Base-by-base conservation (phyloP, 805 yeast species). In the Wickerhamomyces xylosicus region DNA sequence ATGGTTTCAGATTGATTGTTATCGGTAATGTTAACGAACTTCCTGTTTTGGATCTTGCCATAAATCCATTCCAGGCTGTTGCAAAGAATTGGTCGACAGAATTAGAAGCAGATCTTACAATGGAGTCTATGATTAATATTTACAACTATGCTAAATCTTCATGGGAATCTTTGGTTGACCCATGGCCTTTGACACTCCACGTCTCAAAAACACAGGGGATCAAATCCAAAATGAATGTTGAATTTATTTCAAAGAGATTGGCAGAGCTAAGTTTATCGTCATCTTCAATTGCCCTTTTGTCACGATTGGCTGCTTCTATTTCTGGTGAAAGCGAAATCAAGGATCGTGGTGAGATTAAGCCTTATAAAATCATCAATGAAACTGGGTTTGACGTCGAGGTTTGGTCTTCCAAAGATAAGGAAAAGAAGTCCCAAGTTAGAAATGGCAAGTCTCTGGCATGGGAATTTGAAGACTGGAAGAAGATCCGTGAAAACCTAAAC, bases 401-500 rank as follows among this genome's bases (percentile, higher is more conserved):
- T 0, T 89, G 96, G 96, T 47, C 60, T 36, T 50, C 52, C 3
- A 55, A 58, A 2, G 37, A 20, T 2, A 53, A 46, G 20, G 48
- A 45, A 13, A 25, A 59, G 14, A 64, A 69, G 0, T 31, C 49
- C 0, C 17, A 5, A 5, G 53, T 84, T 14, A 57, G 63, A 31
- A 66, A 76, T 37, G 72, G 72, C 2, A 74, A 72, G 5, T 57
- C 59, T 4, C 55, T 74, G 4, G 81, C 85, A 1, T 92, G 97
- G 97, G 78, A 87, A 32, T 94, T 94, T 63, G 95, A 89, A 51
- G 96, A 90, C 54, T 92, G 97, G 97, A 69, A 85, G 44, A 69
- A 70, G 22, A 72, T 87, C 19, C 78, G 98, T 58, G 95, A 90
- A 52, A 76, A 77, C 40, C 62, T 89, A 40, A 79, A 74, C 44